Evolutionary conservation across 495 filamentous ascomycete genomes (phyloP).

Genomic region (Jackrogersella multiformis): DNA sequence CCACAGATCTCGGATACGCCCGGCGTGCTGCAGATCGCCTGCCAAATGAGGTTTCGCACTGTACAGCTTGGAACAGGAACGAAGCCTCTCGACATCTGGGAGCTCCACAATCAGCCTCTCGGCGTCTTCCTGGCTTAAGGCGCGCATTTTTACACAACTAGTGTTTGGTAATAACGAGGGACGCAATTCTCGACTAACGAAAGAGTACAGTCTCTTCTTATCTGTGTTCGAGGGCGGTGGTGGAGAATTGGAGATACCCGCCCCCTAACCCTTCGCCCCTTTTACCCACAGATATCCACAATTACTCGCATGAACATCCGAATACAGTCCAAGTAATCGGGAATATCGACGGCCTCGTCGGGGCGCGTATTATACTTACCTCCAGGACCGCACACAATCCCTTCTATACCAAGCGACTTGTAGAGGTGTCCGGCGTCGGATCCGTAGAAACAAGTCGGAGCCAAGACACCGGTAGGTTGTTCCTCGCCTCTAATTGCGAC

Average conservation of each 20-base stretch:
- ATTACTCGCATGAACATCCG: slow-evolving; percentile 34
- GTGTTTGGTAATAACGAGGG: too few species aligned
- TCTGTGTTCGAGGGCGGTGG: too few species aligned
- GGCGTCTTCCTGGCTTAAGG: slow-evolving; percentile 34
- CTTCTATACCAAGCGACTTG: slow-evolving; percentile 31
- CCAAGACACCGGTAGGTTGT: slow-evolving; percentile 25
- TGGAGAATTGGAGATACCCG: slow-evolving; percentile 19
- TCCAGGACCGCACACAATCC: slow-evolving; percentile 25
- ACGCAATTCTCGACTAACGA: too few species aligned
- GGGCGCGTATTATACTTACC: slow-evolving; percentile 31
- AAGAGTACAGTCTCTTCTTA: background rate
- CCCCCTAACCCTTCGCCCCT: background rate
- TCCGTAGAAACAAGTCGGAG: slow-evolving; percentile 30
- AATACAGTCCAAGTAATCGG: slow-evolving; percentile 31
- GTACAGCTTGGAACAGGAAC: slow-evolving; percentile 13
- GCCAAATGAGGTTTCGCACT: slow-evolving; percentile 16
- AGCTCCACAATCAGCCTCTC: slow-evolving; percentile 22
- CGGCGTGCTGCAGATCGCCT: slow-evolving; percentile 23
- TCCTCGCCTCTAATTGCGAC: slow-evolving; percentile 14
- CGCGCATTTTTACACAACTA: slow-evolving; percentile 13
- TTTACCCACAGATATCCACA: slow-evolving; percentile 32
- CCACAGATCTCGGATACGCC: slow-evolving; percentile 25
- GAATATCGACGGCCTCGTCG: slow-evolving; percentile 31
- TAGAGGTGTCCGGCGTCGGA: slow-evolving; percentile 27
- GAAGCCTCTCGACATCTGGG: slow-evolving; percentile 11